phyloP scores from a whole-genome alignment of 306 rosid species.

The Cucumis melo region DNA sequence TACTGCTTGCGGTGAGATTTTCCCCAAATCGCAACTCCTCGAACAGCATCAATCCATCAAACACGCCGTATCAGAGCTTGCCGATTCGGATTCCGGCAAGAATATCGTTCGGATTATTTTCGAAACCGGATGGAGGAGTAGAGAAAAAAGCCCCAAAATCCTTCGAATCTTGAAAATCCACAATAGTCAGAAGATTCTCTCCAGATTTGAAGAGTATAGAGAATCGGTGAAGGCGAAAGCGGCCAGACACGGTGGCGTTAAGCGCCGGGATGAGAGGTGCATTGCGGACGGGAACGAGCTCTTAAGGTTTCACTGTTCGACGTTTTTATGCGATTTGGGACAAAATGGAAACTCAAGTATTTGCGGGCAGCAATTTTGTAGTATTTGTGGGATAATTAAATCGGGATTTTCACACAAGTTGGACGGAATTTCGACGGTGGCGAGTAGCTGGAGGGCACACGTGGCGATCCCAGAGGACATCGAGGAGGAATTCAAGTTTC shows the following conservation, averaged over 20 bases:
- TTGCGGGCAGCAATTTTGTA: conserved; percentile 70
- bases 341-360: conserved; percentile 46
- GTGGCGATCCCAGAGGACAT: conserved; percentile 69
- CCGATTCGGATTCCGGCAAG: conserved; percentile 68
- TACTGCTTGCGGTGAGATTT: conserved; percentile 83
- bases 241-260: conserved; percentile 23
- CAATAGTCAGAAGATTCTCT: conserved; percentile 62
- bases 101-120: conserved; percentile 82
- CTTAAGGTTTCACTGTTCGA: conserved; percentile 81
- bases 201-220: conserved; percentile 77
- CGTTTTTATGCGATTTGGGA: conserved; percentile 74
- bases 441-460: conserved; percentile 81
- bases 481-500: conserved; percentile 65
- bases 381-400: conserved; percentile 63
- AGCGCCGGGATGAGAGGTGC: conserved; percentile 63
- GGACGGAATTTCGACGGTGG: conserved; percentile 85
- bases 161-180: conserved; percentile 75
- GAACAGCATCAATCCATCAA: conserved; percentile 53
- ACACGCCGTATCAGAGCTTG: conserved; percentile 79
- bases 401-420: conserved; percentile 80
- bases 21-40: conserved; percentile 49
- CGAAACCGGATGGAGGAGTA: conserved; percentile 72
- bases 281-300: conserved; percentile 93
- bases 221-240: conserved; percentile 63
- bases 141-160: conserved; percentile 20